Evolutionary conservation across 495 filamentous ascomycete genomes (phyloP), one percentile per base, ranked within the genome.

Genomic region (Xylaria telfairii): DNA sequence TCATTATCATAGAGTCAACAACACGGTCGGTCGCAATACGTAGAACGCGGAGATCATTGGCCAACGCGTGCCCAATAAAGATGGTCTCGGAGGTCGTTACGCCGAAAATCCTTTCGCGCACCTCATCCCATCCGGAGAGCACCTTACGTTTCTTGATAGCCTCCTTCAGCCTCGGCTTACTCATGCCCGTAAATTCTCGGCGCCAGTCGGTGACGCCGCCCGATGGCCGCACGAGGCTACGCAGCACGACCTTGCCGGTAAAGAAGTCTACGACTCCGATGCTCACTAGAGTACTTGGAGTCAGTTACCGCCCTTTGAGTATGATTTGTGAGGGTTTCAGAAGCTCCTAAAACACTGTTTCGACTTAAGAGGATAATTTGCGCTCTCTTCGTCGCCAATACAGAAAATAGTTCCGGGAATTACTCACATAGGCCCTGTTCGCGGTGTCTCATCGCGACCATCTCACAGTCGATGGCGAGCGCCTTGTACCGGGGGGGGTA

Each of bases 391-490:
- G n/a, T n/a, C n/a, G n/a, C n/a, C n/a, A n/a, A n/a, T n/a, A n/a
- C n/a, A n/a, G n/a, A n/a, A n/a, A n/a, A n/a, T n/a, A n/a, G n/a
- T n/a, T n/a, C n/a, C n/a, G n/a, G n/a, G n/a, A n/a, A n/a, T n/a
- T n/a, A n/a, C n/a, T n/a, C n/a, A n/a, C n/a, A 12, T 10, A 63
- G 39, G 60, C 24, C 60, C 41, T 26, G 39, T 17, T 44, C 39
- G 39, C 60, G 1, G 21, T 24, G 39, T 32, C 4, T 17, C 41
- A 63, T 4, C 41, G 21, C 13, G 1, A 83, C 84, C 82, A 85
- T 87, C 71, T 87, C 84, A 69, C 85, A 87, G 73, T 86, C 82
- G 28, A 88, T 73, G 10, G 78, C 83, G 17, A 87, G n/a, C 24
- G 60, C 60, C 34, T 42, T 37, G 19, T 42, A 61, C 34, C 24